These are phyloP conservation scores for Talaromyces sp. DNA, from an alignment of 2,329 filamentous ascomycete species.

Conservation along the genomic window DNA sequence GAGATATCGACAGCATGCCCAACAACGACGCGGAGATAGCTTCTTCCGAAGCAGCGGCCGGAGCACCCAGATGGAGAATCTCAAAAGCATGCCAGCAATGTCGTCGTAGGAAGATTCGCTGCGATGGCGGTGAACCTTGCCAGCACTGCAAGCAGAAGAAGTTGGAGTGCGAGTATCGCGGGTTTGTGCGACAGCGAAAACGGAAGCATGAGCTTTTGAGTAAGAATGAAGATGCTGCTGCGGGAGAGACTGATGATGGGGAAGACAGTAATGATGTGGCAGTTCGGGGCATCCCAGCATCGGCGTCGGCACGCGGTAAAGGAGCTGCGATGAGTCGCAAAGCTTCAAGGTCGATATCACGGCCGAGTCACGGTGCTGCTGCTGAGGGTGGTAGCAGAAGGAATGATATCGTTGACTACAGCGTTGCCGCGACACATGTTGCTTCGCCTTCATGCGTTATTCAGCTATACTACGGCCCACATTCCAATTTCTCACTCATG, in stretches of 20 bases:
- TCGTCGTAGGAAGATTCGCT: conserved; percentile 43
- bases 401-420: conserved; percentile 37
- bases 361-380: not conserved
- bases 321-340: not conserved
- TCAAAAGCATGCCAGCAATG: conserved; percentile 45
- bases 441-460: conserved; percentile 46
- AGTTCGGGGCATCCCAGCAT: not conserved
- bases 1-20: not conserved
- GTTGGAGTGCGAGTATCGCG: conserved; percentile 39
- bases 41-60: conserved; percentile 21
- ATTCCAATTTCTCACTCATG: conserved; percentile 49
- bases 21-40: conserved; percentile 25
- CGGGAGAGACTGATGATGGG: conserved; percentile 19
- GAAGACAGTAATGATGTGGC: not conserved
- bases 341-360: not conserved
- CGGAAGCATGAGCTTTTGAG: conserved; percentile 30
- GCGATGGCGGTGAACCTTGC: conserved; percentile 42
- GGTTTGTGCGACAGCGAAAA: conserved; percentile 37
- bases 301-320: not conserved
- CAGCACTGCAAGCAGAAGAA: conserved; percentile 38
- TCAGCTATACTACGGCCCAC: conserved; percentile 50
- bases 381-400: conserved; percentile 10
- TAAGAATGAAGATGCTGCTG: conserved; percentile 20
- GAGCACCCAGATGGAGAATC: conserved; percentile 33
- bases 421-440: conserved; percentile 50